A percentile compares a stretch with the other conserved stretches of the same genome.
Evolutionary conservation across 192 early-diverging fungal genomes (phyloP).

Genomic region (Thamnidium elegans): DNA sequence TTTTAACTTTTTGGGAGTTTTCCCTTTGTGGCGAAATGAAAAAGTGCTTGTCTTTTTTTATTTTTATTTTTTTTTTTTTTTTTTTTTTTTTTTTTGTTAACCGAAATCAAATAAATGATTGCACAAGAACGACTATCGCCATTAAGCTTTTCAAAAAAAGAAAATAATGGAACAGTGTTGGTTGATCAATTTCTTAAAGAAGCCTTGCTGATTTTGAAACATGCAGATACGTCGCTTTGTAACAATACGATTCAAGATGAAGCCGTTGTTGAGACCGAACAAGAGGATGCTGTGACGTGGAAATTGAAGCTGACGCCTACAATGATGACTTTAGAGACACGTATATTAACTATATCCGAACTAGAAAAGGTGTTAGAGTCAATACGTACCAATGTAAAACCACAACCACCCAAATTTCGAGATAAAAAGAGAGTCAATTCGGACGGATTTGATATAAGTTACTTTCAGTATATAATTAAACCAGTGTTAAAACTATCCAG

Average conservation of each 20-base stretch:
- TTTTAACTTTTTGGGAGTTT: too few relatives aligned
- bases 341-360: conserved; percentile 30
- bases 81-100: too few relatives aligned
- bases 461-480: conserved; percentile 1
- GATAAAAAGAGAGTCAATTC: background rate
- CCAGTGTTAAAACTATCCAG: background rate
- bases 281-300: conserved; percentile 36
- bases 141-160: conserved; percentile 16
- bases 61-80: too few relatives aligned
- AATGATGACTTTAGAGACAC: conserved; percentile 37
- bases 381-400: conserved; percentile 26
- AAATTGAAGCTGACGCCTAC: conserved; percentile 32
- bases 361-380: conserved; percentile 37
- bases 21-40: too few relatives aligned
- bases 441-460: background rate
- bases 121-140: background rate
- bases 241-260: background rate
- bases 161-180: background rate
- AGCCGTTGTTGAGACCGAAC: background rate
- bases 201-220: background rate
- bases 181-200: conserved; percentile 13
- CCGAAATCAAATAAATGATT: background rate
- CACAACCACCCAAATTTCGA: conserved; percentile 2
- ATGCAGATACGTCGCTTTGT: background rate
- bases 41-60: too few relatives aligned